Conservation (phyloP, 169 alveolate genomes). For the Cryptosporidium meleagridis region DNA sequence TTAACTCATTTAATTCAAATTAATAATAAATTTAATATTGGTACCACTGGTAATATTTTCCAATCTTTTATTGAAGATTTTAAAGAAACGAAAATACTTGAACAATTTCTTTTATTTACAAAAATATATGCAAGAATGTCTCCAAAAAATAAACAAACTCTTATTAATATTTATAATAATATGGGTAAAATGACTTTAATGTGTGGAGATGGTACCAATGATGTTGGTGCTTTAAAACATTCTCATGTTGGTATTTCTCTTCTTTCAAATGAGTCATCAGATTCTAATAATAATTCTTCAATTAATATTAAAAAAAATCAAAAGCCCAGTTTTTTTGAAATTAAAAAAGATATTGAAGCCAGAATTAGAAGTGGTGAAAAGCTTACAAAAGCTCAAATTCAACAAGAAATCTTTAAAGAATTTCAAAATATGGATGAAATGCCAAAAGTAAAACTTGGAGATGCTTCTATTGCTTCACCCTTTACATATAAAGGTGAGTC, state of each 20-base stretch:
- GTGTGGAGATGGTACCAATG: slow-evolving; percentile 99
- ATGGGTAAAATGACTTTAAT: slow-evolving; percentile 90
- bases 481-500: slow-evolving; percentile 94
- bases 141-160: slow-evolving; percentile 93
- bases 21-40: slow-evolving; percentile 41
- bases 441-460: slow-evolving; percentile 92
- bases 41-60: slow-evolving; percentile 80
- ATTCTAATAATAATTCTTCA: background rate
- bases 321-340: slow-evolving; percentile 73
- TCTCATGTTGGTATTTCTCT: slow-evolving; percentile 98
- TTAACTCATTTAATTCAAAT: slow-evolving; percentile 17
- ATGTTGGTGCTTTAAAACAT: slow-evolving; percentile 98
- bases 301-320: slow-evolving; percentile 9
- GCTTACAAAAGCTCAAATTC: slow-evolving; percentile 41
- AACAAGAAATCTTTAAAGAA: slow-evolving; percentile 79
- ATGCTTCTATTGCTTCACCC: slow-evolving; percentile 98
- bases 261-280: slow-evolving; percentile 75
- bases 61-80: slow-evolving; percentile 78
- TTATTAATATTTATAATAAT: slow-evolving; percentile 80
- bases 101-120: slow-evolving; percentile 77
- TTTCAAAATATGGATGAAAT: slow-evolving; percentile 83
- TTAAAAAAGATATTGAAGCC: slow-evolving; percentile 69
- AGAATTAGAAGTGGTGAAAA: slow-evolving; percentile 57
- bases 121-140: slow-evolving; percentile 95
- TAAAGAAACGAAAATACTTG: slow-evolving; percentile 68